These are phyloP conservation scores for Pholiota conissans DNA, from an alignment of 768 basidiomycete species.

Conservation along the genomic window DNA sequence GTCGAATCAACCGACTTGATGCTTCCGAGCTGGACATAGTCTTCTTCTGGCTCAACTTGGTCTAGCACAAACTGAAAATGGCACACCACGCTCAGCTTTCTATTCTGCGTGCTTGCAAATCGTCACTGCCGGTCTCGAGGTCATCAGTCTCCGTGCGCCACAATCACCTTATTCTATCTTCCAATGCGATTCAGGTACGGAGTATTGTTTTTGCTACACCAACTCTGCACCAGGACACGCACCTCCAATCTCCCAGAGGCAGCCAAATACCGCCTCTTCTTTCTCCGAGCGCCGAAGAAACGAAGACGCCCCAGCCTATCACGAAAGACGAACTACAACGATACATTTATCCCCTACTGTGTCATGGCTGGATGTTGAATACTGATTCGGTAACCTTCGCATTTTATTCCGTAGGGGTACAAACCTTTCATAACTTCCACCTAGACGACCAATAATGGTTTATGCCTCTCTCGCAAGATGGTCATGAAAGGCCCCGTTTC, in stretches of 20 bases:
- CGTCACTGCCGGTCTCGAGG: background rate
- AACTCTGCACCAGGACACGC: background rate
- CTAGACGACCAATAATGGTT: conserved; percentile 11
- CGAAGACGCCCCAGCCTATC: background rate
- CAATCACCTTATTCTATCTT: background rate
- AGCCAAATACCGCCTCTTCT: background rate
- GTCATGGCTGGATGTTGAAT: conserved; percentile 24
- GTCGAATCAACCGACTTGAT: too few relatives aligned
- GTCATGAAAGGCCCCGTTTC: conserved; percentile 17
- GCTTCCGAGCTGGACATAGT: too few relatives aligned
- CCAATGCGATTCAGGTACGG: background rate
- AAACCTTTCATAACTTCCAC: background rate
- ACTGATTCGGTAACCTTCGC: background rate
- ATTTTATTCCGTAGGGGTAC: background rate
- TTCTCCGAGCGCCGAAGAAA: background rate
- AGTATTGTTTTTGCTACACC: background rate
- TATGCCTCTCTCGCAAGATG: conserved; percentile 18
- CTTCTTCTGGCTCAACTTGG: too few relatives aligned
- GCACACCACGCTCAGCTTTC: background rate
- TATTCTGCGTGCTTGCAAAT: background rate
- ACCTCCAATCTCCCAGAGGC: background rate
- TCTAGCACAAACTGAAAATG: background rate
- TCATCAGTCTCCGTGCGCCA: background rate
- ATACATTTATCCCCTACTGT: conserved; percentile 36
- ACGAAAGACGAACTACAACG: conserved; percentile 24